A percentile compares a stretch with the other conserved stretches of the same genome.
Evolutionary conservation across 2,329 filamentous ascomycete genomes (phyloP).

Genomic region (Epichloe sibirici): DNA sequence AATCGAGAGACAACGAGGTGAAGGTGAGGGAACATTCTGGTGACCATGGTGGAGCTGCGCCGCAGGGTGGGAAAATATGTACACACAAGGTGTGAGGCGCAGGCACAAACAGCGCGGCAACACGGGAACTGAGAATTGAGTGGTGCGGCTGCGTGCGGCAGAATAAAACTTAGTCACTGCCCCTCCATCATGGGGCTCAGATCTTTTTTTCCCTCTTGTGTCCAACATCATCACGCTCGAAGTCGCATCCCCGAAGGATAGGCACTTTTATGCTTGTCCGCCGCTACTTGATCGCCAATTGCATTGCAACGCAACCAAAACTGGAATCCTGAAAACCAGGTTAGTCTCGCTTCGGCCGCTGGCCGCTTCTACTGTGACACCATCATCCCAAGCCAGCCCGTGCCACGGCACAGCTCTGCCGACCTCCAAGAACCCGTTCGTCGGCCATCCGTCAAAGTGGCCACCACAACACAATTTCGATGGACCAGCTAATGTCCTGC

Average conservation of each 20-base stretch:
- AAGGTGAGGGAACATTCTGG: neutral
- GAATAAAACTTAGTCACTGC: conserved; percentile 3
- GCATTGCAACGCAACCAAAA: conserved; percentile 1
- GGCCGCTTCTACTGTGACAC: conserved; percentile 6
- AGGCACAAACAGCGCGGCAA: neutral
- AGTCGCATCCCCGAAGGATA: neutral
- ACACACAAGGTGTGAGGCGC: neutral
- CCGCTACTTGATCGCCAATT: conserved; percentile 1
- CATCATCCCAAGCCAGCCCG: neutral
- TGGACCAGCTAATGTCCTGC: neutral
- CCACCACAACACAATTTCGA: neutral
- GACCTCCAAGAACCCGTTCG: conserved; percentile 4
- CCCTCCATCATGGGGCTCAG: neutral
- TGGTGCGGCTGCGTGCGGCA: neutral
- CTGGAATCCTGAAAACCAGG: conserved; percentile 2
- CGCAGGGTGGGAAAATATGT: neutral
- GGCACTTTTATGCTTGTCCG: neutral
- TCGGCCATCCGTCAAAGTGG: conserved; percentile 7
- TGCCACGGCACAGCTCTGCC: conserved; percentile 4
- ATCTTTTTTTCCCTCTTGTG: too few relatives aligned
- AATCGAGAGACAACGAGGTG: neutral
- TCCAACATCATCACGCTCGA: neutral
- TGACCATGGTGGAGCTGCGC: neutral
- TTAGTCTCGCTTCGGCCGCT: conserved; percentile 6
- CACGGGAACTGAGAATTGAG: neutral